These are phyloP conservation scores for Setaria italica DNA, from an alignment of 202 grass and related monocot species.

Conservation along the genomic window DNA sequence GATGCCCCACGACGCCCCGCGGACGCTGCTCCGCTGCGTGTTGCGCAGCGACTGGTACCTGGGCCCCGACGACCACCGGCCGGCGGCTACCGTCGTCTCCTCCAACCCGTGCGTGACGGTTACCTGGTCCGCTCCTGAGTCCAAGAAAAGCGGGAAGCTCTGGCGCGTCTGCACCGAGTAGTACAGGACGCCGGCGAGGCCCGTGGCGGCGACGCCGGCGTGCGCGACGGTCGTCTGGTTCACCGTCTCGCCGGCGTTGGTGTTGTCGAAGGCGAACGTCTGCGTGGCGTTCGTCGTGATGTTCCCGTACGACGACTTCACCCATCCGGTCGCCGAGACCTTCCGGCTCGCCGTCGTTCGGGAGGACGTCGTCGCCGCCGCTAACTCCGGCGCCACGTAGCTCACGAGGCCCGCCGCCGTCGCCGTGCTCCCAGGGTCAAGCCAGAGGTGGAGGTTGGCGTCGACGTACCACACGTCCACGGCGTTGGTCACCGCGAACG, in stretches of 20 bases:
- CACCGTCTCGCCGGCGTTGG: not conserved
- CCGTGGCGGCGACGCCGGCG: not conserved
- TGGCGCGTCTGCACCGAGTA: not conserved
- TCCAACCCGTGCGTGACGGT: not conserved
- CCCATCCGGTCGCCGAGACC: not conserved
- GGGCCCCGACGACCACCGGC: not conserved
- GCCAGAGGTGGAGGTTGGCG: constrained; percentile 88
- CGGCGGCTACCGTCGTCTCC: constrained; percentile 45
- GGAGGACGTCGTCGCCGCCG: not conserved
- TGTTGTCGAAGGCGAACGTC: constrained; percentile 2
- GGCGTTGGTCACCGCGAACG: constrained; percentile 60
- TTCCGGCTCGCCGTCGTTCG: not conserved
- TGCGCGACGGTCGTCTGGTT: constrained; percentile 29
- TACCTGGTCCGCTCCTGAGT: not conserved
- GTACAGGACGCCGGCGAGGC: not conserved
- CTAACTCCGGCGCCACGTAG: constrained; percentile 52
- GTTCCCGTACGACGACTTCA: constrained; percentile 15
- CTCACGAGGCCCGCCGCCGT: constrained; percentile 45
- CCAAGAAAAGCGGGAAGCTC: not conserved
- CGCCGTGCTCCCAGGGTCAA: constrained; percentile 49
- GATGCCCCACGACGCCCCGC: not conserved
- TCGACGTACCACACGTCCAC: constrained; percentile 59
- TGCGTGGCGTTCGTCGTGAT: not conserved
- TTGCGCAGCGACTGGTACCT: not conserved
- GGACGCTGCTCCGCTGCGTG: constrained; percentile 43